Evolutionary conservation across 257 asterid genomes (phyloP), one percentile per base, ranked within the genome.

Genomic region (Fraxinus cuspidata): DNA sequence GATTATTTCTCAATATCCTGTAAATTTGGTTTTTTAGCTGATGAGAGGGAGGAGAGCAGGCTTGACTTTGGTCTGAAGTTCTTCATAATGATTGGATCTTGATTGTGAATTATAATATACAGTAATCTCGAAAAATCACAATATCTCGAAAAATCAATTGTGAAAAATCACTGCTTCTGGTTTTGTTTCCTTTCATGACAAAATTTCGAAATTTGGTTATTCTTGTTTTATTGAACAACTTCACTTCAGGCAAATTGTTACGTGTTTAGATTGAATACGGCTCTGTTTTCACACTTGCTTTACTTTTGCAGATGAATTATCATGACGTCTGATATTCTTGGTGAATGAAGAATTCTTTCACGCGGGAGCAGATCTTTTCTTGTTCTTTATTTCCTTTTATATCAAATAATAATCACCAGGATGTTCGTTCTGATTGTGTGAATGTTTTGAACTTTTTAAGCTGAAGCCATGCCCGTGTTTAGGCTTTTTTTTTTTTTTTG

Each of bases 291-390:
- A 80, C 3, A 21, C 28, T 42, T 70, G 12, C 37, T 77, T 80
- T 60, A 23, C n/a, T 49, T 72, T 75, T 60, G 83, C 81, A 84
- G 87, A 47, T 80, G 74, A 74, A 31, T 60, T 23, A 16, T 27
- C 56, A 64, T 7, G 35, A 0, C 19, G n/a, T 47, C 32, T 51
- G 15, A 18, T 75, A 38, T 68, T 42, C 49, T 40, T 76, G 77
- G 79, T 76, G 77, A 76, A 80, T 63, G 80, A 80, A 79, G 82
- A 73, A 80, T 81, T 70, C 32, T 65, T 44, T 29, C 78, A 47
- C 58, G 18, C 16, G 38, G 40, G 66, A 56, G 25, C 72, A 73
- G 42, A 44, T 75, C 29, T 68, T 77, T 81, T 29, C 13, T 69
- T 70, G 27, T 21, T 32, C 18, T 47, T 76, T 80, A 53, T 56